phyloP scores from a whole-genome alignment of 192 early-diverging fungal species.

The Entomortierella lignicola region DNA sequence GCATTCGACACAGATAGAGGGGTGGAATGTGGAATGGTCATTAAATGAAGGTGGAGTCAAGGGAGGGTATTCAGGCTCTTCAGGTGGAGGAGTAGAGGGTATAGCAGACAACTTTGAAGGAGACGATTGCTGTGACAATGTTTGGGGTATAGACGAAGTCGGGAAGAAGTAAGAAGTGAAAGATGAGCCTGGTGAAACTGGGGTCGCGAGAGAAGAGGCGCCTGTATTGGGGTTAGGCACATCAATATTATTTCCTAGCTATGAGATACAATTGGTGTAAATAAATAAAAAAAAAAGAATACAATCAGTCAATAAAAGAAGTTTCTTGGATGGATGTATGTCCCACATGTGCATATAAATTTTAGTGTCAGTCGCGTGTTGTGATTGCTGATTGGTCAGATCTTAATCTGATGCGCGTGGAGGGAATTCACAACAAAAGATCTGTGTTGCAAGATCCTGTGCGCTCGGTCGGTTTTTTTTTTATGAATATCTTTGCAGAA shows the following conservation, averaged over 20 bases:
- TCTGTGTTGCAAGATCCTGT: neutral
- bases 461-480: constrained; percentile 2
- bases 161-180: constrained; percentile 43
- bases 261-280: neutral
- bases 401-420: neutral
- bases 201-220: constrained; percentile 26
- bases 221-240: constrained; percentile 17
- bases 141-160: constrained; percentile 30
- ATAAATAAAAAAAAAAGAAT: too few relatives aligned
- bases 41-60: constrained; percentile 41
- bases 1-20: constrained; percentile 49
- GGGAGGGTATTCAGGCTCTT: constrained; percentile 35
- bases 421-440: constrained; percentile 9
- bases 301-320: too few relatives aligned
- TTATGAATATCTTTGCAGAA: too few relatives aligned
- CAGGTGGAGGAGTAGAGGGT: constrained; percentile 48
- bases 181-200: constrained; percentile 34
- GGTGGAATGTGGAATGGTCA: constrained; percentile 28
- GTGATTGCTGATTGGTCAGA: constrained; percentile 20
- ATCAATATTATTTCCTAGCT: constrained; percentile 52
- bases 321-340: too few relatives aligned
- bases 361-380: constrained; percentile 8
- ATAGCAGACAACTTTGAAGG: constrained; percentile 19
- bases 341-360: neutral
- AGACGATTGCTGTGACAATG: neutral